Conservation (phyloP, 73 alveolate species). For the Paramecium bursaria region DNA sequence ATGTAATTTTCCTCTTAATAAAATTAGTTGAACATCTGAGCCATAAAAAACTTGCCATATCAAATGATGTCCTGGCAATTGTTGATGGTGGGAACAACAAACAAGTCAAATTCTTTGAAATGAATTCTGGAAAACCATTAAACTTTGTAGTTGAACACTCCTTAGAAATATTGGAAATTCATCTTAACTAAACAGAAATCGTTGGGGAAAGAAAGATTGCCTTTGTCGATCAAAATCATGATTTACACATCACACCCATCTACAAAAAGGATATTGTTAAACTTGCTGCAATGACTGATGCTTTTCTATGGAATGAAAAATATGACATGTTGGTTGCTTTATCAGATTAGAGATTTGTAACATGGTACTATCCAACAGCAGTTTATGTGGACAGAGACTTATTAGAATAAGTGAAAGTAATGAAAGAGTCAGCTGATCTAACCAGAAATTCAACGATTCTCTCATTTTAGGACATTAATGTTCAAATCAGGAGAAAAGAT, state of each 20-base stretch:
- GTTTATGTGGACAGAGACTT: conserved; percentile 97
- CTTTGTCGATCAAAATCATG: conserved; percentile 96
- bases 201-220: conserved; percentile 96
- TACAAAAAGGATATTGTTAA: conserved; percentile 90
- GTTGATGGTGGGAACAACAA: conserved; percentile 90
- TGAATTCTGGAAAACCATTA: conserved; percentile 89
- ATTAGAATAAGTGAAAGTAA: conserved; percentile 80
- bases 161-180: conserved; percentile 85
- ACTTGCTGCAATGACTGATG: conserved; percentile 96
- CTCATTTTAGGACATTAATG: conserved; percentile 84
- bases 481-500: conserved; percentile 91
- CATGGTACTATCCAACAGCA: conserved; percentile 99
- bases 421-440: conserved; percentile 63
- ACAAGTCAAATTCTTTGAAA: conserved; percentile 87
- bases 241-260: conserved; percentile 91
- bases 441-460: conserved; percentile 78
- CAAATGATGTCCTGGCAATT: conserved; percentile 89
- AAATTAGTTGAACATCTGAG: conserved; percentile 87
- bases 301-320: conserved; percentile 76
- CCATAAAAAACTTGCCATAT: conserved; percentile 78
- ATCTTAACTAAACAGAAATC: conserved; percentile 91
- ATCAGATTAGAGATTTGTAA: conserved; percentile 94
- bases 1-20: neutral
- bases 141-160: conserved; percentile 86
- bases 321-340: conserved; percentile 83